A percentile compares a stretch with the other conserved stretches of the same genome.
Conservation (phyloP, 345 rosid genomes). For the Psidium friedrichsthalianum region DNA sequence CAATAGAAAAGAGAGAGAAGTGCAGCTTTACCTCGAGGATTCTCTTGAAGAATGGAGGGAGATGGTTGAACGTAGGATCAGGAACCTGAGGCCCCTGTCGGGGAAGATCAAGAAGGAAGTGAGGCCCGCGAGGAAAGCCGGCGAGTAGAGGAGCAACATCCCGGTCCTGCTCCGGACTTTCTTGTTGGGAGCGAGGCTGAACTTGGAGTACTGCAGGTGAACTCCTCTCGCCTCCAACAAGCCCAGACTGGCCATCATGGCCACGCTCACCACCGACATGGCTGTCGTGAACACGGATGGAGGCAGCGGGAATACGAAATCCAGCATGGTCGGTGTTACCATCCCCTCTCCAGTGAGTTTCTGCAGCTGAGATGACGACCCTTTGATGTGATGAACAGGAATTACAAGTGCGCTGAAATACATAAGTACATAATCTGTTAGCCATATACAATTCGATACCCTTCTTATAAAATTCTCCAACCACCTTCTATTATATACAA, state of each 20-base stretch:
- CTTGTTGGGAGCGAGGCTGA: background rate
- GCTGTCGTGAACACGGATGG: slow-evolving; percentile 16
- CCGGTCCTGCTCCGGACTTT: slow-evolving; percentile 38
- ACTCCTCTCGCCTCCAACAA: slow-evolving; percentile 35
- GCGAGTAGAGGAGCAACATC: slow-evolving; percentile 49
- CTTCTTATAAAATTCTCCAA: background rate
- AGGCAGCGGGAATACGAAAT: slow-evolving; percentile 22
- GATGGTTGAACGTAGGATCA: slow-evolving; percentile 38
- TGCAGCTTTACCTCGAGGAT: slow-evolving; percentile 25
- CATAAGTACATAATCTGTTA: background rate
- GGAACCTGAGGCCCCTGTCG: slow-evolving; percentile 29
- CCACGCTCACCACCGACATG: slow-evolving; percentile 17
- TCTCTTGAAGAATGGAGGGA: slow-evolving; percentile 66
- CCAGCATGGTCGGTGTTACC: background rate
- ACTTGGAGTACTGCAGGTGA: slow-evolving; percentile 14
- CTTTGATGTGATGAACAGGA: background rate
- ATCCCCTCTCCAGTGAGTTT: background rate
- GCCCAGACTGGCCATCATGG: slow-evolving; percentile 19
- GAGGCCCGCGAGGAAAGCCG: slow-evolving; percentile 41
- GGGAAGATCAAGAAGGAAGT: slow-evolving; percentile 37
- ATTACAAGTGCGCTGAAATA: background rate
- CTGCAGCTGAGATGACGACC: background rate
- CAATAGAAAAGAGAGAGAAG: background rate
- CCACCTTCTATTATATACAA: background rate
- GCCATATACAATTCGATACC: background rate